Evolutionary conservation across 768 basidiomycete genomes (phyloP).

Genomic region (Lactarius sp.): DNA sequence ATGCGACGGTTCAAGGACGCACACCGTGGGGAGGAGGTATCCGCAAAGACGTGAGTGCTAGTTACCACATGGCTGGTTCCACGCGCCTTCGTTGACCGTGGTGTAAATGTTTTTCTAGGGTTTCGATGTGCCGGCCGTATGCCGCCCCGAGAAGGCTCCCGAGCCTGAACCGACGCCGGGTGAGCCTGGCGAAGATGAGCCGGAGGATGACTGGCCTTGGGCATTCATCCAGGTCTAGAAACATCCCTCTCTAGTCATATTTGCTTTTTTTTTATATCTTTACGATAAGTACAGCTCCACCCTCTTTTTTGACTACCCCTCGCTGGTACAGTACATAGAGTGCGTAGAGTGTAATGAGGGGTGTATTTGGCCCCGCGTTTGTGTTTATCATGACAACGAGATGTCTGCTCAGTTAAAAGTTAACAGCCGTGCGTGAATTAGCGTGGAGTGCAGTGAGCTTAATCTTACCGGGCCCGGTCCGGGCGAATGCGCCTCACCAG

Average conservation of each 20-base stretch:
- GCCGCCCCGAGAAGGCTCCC: conserved; percentile 31
- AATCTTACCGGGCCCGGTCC: no score
- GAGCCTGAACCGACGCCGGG: conserved; percentile 33
- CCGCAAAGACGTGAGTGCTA: conserved; percentile 52
- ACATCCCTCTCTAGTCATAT: background rate
- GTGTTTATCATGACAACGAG: background rate
- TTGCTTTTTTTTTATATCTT: background rate
- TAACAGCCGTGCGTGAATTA: background rate
- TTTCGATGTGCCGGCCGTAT: conserved; percentile 38
- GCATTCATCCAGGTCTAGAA: background rate
- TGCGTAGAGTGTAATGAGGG: conserved; percentile 7
- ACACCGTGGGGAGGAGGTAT: conserved; percentile 95
- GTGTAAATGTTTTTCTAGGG: conserved; percentile 34
- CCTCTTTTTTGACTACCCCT: background rate
- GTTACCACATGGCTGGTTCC: no score
- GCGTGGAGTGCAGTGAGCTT: no score
- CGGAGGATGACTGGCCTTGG: conserved; percentile 9
- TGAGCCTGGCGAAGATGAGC: conserved; percentile 32
- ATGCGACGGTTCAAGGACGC: conserved; percentile 66
- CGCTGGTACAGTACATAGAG: background rate
- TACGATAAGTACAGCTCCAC: background rate
- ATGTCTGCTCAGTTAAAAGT: background rate
- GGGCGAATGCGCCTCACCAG: no score
- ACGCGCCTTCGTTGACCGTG: background rate
- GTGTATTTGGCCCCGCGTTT: background rate